A percentile compares a stretch with the other conserved stretches of the same genome.
phyloP scores from a whole-genome alignment of 2,329 filamentous ascomycete species.

The Ceratocystis variospora region DNA sequence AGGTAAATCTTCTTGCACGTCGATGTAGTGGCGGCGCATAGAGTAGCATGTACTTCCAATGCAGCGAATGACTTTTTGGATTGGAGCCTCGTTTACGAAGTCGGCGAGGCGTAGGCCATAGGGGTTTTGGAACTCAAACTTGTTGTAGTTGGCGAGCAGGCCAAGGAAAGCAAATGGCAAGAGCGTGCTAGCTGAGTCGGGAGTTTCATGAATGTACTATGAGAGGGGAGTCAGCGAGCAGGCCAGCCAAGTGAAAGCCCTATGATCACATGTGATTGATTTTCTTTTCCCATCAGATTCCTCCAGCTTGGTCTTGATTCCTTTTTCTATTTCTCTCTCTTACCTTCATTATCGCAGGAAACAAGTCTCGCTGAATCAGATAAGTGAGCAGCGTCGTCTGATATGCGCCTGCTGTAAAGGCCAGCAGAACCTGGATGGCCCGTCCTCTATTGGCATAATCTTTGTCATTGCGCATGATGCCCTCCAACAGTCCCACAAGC shows the following conservation, averaged over 20 bases:
- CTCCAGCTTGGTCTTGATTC: too few relatives aligned
- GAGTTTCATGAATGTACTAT: constrained; percentile 69
- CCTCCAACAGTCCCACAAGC: constrained; percentile 70
- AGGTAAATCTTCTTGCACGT: constrained; percentile 77
- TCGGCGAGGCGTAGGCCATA: constrained; percentile 86
- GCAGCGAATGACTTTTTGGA: constrained; percentile 65
- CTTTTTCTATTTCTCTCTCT: constrained; percentile 19
- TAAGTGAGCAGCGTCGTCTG: constrained; percentile 90
- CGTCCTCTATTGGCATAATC: constrained; percentile 30
- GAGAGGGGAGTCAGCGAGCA: too few relatives aligned
- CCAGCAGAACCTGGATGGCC: constrained; percentile 67
- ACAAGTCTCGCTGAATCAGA: constrained; percentile 86
- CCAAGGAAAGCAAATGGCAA: constrained; percentile 74
- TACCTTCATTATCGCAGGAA: constrained; percentile 90
- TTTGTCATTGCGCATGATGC: constrained; percentile 64
- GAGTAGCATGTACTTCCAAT: constrained; percentile 58
- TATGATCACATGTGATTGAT: neutral
- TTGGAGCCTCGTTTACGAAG: constrained; percentile 83
- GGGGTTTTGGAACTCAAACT: constrained; percentile 96
- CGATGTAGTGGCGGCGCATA: constrained; percentile 63
- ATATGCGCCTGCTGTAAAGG: constrained; percentile 84
- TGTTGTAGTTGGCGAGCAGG: constrained; percentile 92
- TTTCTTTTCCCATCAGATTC: too few relatives aligned
- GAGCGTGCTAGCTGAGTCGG: constrained; percentile 47
- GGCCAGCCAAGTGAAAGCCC: too few relatives aligned